Base-by-base conservation (phyloP, 495 filamentous ascomycete genomes). In the Evernia prunastri region DNA sequence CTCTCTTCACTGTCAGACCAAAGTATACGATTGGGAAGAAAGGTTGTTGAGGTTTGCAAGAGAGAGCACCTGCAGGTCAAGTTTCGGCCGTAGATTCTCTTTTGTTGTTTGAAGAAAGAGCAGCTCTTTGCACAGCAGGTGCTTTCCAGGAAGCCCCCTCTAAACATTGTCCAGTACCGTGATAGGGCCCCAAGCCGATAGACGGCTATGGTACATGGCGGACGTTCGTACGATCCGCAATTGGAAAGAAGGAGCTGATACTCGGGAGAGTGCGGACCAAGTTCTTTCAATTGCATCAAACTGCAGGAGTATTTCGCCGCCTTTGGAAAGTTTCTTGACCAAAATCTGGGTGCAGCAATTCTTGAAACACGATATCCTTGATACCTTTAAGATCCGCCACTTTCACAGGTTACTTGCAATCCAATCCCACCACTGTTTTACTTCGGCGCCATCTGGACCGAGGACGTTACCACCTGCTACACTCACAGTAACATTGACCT, bases 371-470 rank as follows among this genome's bases (percentile, higher is more conserved):
- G 18, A 20, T 33, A 33, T 35, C 3, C 20, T 18, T 36, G 6
- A 54, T n/a, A 54, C 17, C 17, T 20, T 18, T 18, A 43, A 58
- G 54, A 33, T 31, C 17, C 31, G 27, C 15, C 4, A 31, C 57
- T 37, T 60, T 81, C 69, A 87, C 63, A 87, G 68, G 62, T 81
- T 81, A 66, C 76, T 75, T 17, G 82, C 87, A 67, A 97, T 85
- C 95, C 95, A 98, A 64, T 84, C 82, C 81, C 91, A 93, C 91
- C 92, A 97, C 71, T 82, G 86, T 60, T 86, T 82, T 8, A 90
- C 86, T 23, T 86, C 84, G 20, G 85, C 81, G 25, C 82, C 86
- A 60, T 88, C 86, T 36, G 81, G 83, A n/a, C 85, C 87, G 45
- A 86, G 73, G 31, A 91, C 87, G 74, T 86, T 90, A 4, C 92